Base-by-base conservation (phyloP, 768 basidiomycete species). In the Leccinum arenicola region DNA sequence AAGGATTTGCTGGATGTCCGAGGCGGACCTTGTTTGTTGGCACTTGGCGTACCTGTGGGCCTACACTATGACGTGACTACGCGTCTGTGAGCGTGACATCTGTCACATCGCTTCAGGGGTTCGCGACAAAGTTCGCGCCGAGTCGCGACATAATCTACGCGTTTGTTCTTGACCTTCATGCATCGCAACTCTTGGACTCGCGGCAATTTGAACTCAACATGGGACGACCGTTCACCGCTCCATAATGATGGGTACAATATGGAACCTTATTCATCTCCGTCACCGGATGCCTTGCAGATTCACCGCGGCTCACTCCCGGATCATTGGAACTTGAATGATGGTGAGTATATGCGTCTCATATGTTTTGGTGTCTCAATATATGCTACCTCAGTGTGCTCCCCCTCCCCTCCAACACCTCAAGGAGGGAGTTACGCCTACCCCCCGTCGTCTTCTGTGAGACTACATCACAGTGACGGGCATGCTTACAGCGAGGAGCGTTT, bases 401-500 rank as follows among this genome's bases (percentile, higher is more conserved):
- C 75, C 6, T 76, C 74, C 35, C 77, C 75, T 5, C 68, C 72
- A 33, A 73, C 70, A 49, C 73, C 64, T 51, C 64, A 56, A 50
- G 54, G 40, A 25, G 49, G 43, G 35, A 50, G 45, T 52, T 58
- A 60, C 54, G 10, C 51, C 1, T 49, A 51, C 50, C 38, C 57
- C 52, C 54, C 55, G 53, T 54, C 36, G 17, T 54, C 58, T 23
- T 56, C 60, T 12, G 15, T 11, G 33, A 45, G 43, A 45, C 10
- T 35, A 29, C 21, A 17, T 40, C 54, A 63, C 56, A 27, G 3
- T 23, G 54, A 43, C 17, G 38, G 50, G 47, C 54, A 36, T 56
- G 51, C 12, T 52, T 47, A 11, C 19, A 25, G n/a, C 3, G 38
- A 40, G 48, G 31, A n/a, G 15, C 66, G 43, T 10, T 6, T 23